Base-by-base conservation (phyloP, 805 yeast genomes). In the Candida glaebosa region DNA sequence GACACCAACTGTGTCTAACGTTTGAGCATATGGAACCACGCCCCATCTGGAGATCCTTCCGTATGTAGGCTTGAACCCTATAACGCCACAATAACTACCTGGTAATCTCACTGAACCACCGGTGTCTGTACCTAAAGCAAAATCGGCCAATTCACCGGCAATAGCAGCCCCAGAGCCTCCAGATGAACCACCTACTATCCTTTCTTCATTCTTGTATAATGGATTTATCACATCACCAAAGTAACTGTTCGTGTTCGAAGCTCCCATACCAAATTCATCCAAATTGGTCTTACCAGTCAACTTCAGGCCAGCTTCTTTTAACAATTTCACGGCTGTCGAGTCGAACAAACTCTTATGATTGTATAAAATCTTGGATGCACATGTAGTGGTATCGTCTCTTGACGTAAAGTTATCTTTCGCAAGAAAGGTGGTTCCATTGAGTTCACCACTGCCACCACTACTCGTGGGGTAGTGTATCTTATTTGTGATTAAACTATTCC, bases 211-310 rank as follows among this genome's bases (percentile, higher is more conserved):
- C 17, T 53, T 42, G 46, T 58, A 69, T 18, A 55, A 33, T 9
- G 83, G 82, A 51, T 86, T 85, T 3, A 65, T 42, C 0, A 83
- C 73, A 1, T 84, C 71, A 0, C 89, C 90, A 53, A 63, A 78
- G 38, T 53, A 49, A 0, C 84, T 74, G 50, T 78, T 71, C 2
- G 78, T 65, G 10, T 79, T 82, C 1, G 81, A 73, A 9, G 87
- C 81, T 8, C 99, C 99, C 99, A 93, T 93, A 2, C 96, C 99
- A 67, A 93, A 93, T 64, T 93, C 97, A 64, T 93, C 99, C 78
- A 93, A 69, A 52, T 91, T 93, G 2, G 95, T 76, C 60, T 91
- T 93, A 0, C 96, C 99, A 1, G 82, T 67, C 4, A 81, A 55
- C 0, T 55, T 47, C 12, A 76, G 73, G 0, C 89, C 87, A 2